Evolutionary conservation across 2,329 filamentous ascomycete species (phyloP).

Genomic region (Cladosporium sp.): DNA sequence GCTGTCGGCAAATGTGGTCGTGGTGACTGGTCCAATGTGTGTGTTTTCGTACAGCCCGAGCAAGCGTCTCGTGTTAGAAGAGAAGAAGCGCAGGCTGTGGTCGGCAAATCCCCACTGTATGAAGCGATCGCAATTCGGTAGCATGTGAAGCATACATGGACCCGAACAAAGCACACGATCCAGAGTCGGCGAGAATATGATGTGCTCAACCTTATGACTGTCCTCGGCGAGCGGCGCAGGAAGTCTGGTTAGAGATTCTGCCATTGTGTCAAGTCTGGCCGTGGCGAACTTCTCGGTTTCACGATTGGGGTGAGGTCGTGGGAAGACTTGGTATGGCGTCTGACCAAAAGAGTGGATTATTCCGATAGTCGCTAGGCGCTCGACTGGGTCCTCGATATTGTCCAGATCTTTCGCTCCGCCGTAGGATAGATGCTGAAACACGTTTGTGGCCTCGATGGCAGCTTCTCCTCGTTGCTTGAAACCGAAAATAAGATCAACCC

Average conservation of each 20-base stretch:
- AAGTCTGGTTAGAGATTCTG: constrained; percentile 69
- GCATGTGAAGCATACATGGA: constrained; percentile 79
- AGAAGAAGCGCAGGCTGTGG: constrained; percentile 86
- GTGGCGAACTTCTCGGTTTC: constrained; percentile 55
- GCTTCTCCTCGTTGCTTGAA: constrained; percentile 90
- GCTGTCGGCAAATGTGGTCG: constrained; percentile 79
- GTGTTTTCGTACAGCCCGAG: constrained; percentile 90
- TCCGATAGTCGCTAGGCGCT: constrained; percentile 81
- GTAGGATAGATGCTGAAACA: constrained; percentile 95
- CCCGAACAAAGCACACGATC: constrained; percentile 80
- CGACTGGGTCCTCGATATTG: constrained; percentile 79
- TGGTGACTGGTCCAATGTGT: constrained; percentile 84
- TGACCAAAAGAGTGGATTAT: constrained; percentile 99
- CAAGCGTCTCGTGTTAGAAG: constrained; percentile 73
- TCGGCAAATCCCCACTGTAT: constrained; percentile 96
- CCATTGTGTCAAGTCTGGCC: constrained; percentile 70
- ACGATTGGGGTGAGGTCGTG: constrained; percentile 69
- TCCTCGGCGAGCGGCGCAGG: constrained; percentile 72
- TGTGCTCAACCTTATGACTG: constrained; percentile 71
- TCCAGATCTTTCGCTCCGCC: constrained; percentile 90
- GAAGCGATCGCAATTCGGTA: constrained; percentile 81
- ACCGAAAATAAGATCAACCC: constrained; percentile 95
- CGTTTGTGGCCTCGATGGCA: constrained; percentile 84
- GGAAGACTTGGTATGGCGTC: constrained; percentile 92
- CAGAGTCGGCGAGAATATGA: constrained; percentile 72